These are phyloP conservation scores for Coprinellus micaceus DNA, from an alignment of 768 basidiomycete genomes.

Conservation along the genomic window DNA sequence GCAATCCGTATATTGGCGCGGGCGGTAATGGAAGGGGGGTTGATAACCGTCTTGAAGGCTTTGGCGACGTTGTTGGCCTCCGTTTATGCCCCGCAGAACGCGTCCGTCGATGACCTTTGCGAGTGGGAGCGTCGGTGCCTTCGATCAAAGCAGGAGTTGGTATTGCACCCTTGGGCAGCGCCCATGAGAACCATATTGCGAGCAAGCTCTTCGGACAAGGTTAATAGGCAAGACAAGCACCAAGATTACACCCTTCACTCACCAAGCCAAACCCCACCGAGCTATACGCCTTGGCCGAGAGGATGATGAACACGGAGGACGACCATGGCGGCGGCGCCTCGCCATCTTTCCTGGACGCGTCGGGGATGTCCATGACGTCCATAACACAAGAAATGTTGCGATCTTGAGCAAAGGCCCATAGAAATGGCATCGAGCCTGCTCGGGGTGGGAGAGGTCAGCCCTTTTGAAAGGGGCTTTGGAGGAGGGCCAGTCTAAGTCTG, in stretches of 20 bases:
- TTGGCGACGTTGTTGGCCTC: background rate
- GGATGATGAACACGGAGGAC: conserved; percentile 23
- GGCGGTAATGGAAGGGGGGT: background rate
- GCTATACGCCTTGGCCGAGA: conserved; percentile 31
- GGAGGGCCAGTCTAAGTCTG: background rate
- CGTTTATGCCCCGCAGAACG: background rate
- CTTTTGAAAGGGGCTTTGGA: background rate
- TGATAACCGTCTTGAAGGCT: background rate
- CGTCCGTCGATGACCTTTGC: conserved; percentile 5
- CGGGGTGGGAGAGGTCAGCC: background rate
- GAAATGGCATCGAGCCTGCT: background rate
- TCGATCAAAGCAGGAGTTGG: background rate
- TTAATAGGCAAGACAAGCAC: background rate
- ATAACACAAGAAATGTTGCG: conserved; percentile 10
- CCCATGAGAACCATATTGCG: conserved; percentile 42
- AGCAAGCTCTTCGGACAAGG: conserved; percentile 35
- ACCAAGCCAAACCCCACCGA: conserved; percentile 40
- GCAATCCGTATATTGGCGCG: background rate
- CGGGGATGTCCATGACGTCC: conserved; percentile 13
- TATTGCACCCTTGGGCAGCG: conserved; percentile 24
- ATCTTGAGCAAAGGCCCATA: background rate
- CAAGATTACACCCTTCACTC: conserved; percentile 9
- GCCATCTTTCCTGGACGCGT: background rate
- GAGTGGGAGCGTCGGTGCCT: background rate
- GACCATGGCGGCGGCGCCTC: background rate